Percentiles rank a stretch among this genome's conserved stretches.
phyloP scores from a whole-genome alignment of 306 rosid genomes.

The Sicyos baderoa region DNA sequence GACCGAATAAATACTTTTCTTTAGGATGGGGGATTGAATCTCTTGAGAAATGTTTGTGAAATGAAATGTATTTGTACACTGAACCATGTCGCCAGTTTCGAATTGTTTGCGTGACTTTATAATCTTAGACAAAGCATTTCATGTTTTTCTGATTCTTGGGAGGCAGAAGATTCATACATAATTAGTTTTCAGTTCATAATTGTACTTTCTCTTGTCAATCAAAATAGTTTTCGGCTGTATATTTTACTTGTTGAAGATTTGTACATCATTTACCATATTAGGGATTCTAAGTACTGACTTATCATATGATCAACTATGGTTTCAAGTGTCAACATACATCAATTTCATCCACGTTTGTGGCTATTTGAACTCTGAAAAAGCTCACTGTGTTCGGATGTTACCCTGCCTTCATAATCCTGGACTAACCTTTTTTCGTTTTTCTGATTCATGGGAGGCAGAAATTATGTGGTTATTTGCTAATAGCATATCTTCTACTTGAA shows the following conservation, averaged over 20 bases:
- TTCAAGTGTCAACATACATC: neutral
- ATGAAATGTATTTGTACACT: neutral
- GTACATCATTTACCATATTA: neutral
- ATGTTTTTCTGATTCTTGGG: constrained; percentile 15
- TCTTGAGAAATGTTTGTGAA: neutral
- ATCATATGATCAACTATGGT: neutral
- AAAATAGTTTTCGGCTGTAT: neutral
- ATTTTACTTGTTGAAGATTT: neutral
- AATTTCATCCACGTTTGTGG: neutral
- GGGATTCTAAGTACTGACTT: neutral
- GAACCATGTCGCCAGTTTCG: neutral
- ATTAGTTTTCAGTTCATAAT: constrained; percentile 27
- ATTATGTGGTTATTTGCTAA: constrained; percentile 29
- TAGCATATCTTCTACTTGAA: constrained; percentile 24
- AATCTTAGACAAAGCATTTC: constrained; percentile 26
- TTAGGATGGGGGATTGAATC: no score
- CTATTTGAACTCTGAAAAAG: neutral
- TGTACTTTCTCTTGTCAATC: neutral
- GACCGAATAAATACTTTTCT: neutral
- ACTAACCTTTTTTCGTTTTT: constrained; percentile 27
- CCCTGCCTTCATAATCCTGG: constrained; percentile 47
- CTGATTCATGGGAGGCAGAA: constrained; percentile 47
- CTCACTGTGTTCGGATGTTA: neutral
- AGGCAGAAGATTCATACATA: no score
- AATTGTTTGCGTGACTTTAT: constrained; percentile 21